Evolutionary conservation across 495 filamentous ascomycete species (phyloP), one percentile per base, ranked within the genome.

Genomic region (Aspergillus sclerotiicarbonarius): DNA sequence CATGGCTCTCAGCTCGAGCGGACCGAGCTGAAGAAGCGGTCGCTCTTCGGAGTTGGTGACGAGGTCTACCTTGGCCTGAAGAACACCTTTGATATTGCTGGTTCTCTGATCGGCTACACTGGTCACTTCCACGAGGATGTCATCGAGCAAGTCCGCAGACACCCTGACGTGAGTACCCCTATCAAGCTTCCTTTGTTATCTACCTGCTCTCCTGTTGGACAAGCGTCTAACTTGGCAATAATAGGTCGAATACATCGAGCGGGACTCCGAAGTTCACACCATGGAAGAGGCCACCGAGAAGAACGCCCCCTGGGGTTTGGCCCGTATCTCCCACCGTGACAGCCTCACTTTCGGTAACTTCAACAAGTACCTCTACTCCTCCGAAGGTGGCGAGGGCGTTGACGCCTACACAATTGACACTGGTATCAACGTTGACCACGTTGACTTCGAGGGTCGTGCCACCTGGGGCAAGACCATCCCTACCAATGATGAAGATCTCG

Each of bases 341-440:
- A 76, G 80, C 64, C 84, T 99, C 59, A 83, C 81, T 67, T 97
- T 97, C 72, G 87, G 88, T 60, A 91, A 84, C 71, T 98, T 93
- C 83, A 97, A 96, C 83, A 98, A 98, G 79, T 99, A 98, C 77
- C 82, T 97, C 13, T 98, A 93, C 70, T 84, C 92, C 29, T 85
- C 83, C 44, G 87, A 95, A 44, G 92, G 90, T 68, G 95, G 95
- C 70, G 92, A 97, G 78, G 95, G 95, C 74, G 94, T 99, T 68
- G 95, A 99, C 80, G 95, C 92, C 58, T 99, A 99, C 71, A 89
- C 98, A 56, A 96, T 99, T 71, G 95, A 99, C 75, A 99, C 95
- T 48, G 95, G 95, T 64, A 94, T 90, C 82, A 95, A 96, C 81
- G 66, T 82, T 59, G 82, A 92, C 8, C 95, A 99, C 77, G 92